A percentile compares a stretch with the other conserved stretches of the same genome.
These are phyloP conservation scores for Penicillium turbatum DNA, from an alignment of 495 filamentous ascomycete species.

Conservation along the genomic window DNA sequence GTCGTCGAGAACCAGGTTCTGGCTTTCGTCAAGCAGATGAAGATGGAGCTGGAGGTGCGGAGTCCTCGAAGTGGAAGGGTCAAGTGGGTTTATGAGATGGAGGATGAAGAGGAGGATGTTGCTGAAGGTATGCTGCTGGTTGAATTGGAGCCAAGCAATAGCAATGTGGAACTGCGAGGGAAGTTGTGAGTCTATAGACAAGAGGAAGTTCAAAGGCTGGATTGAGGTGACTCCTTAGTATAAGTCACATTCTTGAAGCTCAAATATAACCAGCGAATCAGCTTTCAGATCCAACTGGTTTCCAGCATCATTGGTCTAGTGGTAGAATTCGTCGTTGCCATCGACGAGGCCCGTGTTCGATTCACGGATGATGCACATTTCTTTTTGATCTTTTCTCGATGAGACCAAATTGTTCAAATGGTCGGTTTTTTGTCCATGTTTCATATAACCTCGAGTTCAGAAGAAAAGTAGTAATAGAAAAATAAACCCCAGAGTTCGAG, in stretches of 20 bases:
- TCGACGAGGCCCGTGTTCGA: conserved; percentile 58
- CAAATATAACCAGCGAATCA: conserved; percentile 5
- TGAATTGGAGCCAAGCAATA: conserved; percentile 33
- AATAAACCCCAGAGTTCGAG: neutral
- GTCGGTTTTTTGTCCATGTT: too few relatives aligned
- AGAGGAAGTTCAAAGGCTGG: too few relatives aligned
- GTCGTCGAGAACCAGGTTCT: conserved; percentile 51
- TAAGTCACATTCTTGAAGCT: neutral
- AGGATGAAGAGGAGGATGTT: conserved; percentile 55
- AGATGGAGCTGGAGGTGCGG: conserved; percentile 62
- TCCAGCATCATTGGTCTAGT: conserved; percentile 53
- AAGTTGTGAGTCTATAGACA: conserved; percentile 28
- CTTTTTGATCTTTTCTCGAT: conserved; percentile 14
- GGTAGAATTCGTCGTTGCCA: conserved; percentile 59
- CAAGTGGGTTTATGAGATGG: conserved; percentile 53
- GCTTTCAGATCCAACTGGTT: neutral
- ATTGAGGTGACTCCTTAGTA: neutral
- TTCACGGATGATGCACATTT: conserved; percentile 51
- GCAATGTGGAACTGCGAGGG: conserved; percentile 14
- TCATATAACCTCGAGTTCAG: too few relatives aligned
- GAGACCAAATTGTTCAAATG: neutral
- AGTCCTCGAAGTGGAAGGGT: conserved; percentile 45
- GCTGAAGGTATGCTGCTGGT: conserved; percentile 54
- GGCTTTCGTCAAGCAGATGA: conserved; percentile 64
- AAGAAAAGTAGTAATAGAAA: too few relatives aligned